Conservation (phyloP, 345 rosid species). For the Citropsis articulata region DNA sequence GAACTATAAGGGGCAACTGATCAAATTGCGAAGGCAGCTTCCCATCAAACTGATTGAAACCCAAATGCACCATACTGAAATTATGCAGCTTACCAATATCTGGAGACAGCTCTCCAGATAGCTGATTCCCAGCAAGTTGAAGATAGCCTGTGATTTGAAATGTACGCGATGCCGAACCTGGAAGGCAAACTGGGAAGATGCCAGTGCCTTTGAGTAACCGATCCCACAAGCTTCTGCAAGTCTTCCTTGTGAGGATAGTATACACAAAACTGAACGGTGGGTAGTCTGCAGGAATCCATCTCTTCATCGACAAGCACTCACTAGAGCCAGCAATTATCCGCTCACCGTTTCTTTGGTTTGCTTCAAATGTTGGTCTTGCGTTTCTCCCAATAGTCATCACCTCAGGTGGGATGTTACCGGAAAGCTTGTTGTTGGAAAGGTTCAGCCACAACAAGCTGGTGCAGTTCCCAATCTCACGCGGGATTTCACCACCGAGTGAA, state of each 20-base stretch:
- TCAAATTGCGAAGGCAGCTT: conserved; percentile 58
- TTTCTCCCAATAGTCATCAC: conserved; percentile 58
- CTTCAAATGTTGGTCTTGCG: conserved; percentile 51
- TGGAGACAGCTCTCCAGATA: conserved; percentile 64
- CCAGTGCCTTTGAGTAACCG: conserved; percentile 65
- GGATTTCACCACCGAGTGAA: conserved; percentile 59
- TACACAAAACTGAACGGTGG: conserved; percentile 83
- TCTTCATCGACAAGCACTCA: conserved; percentile 73
- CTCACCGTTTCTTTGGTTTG: conserved; percentile 33
- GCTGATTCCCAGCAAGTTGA: conserved; percentile 69
- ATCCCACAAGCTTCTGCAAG: conserved; percentile 75
- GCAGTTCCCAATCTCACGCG: conserved; percentile 72
- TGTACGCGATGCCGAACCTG: conserved; percentile 34
- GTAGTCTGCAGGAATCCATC: conserved; percentile 96
- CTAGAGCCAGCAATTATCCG: conserved; percentile 54
- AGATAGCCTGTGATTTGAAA: conserved; percentile 66
- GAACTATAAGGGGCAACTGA: conserved; percentile 62
- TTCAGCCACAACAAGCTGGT: conserved; percentile 82
- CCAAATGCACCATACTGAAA: conserved; percentile 71
- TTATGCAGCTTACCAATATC: conserved; percentile 57
- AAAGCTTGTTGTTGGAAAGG: conserved; percentile 70
- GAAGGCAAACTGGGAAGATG: conserved; percentile 53
- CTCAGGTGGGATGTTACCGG: conserved; percentile 61
- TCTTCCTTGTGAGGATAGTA: conserved; percentile 61
- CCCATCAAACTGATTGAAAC: conserved; percentile 54